Evolutionary conservation across 129 eudicot genomes (phyloP), one percentile per base, ranked within the genome.

Genomic region (Deinandra increscens): DNA sequence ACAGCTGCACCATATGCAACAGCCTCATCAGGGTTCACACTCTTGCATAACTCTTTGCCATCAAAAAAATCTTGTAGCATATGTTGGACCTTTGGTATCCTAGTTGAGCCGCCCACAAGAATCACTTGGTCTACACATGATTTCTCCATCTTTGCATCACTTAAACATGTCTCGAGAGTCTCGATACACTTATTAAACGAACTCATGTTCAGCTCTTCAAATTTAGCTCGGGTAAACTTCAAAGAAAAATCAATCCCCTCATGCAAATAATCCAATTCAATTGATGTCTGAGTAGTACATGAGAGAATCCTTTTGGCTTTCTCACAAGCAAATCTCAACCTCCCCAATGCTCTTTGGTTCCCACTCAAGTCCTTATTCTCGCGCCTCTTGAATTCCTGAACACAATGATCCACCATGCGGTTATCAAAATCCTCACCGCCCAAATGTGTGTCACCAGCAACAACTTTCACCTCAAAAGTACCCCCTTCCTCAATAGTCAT

Each of bases 381-480:
- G 33, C 15, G 46, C 60, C 31, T 66, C 9, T 46, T 66, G 29
- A 66, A 66, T 15, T 66, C 71, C 45, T 4, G 11, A 31, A 66
- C 60, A 66, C 71, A 66, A 1, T 46, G 58, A 31, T 66, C 45
- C 45, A 66, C 71, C 44, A 66, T 46, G 2, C 71, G 58, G 17
- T 66, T 66, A 34, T 66, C 60, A 46, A 66, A 66, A 66, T 66
- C 60, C 17, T 15, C 71, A 8, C 71, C 71, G 31, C 71, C 71
- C 59, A 66, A 49, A 46, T 48, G 60, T 46, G 60, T 66, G 45
- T 66, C 71, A 7, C 71, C 71, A 31, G 15, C 14, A 46, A 66
- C 71, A 13, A 33, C 71, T 34, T 66, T 46, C 26, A 66, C 60
- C 71, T 46, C 60, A 66, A 45, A 46, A 18, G 4, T 31, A 29